A percentile compares a stretch with the other conserved stretches of the same genome.
Evolutionary conservation across 148 eudicot species (phyloP).

Genomic region (Rheum nobile): DNA sequence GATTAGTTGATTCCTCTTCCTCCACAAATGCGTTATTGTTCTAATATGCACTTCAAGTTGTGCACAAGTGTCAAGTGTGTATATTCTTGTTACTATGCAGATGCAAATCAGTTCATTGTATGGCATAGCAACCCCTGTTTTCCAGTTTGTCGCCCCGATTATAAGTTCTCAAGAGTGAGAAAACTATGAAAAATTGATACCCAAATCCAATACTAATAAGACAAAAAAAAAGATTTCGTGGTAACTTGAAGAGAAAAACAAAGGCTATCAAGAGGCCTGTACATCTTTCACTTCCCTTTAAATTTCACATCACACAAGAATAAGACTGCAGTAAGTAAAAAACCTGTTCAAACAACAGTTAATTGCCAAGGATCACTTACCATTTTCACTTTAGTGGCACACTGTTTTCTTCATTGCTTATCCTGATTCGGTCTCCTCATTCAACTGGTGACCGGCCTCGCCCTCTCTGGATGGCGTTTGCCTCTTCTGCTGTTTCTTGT

Average conservation of each 20-base stretch:
- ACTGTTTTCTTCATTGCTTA: not conserved
- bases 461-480: not conserved
- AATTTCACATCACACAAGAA: not conserved
- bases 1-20: no score
- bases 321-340: not conserved
- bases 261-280: not conserved
- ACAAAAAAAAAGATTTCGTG: not conserved
- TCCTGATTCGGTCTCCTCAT: conserved; percentile 19
- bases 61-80: no score
- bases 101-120: no score
- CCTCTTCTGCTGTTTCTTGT: conserved; percentile 8
- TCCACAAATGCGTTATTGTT: no score
- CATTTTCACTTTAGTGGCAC: not conserved
- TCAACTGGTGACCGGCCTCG: conserved; percentile 15
- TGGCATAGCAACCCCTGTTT: no score
- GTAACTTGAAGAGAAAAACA: not conserved
- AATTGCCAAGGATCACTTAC: not conserved
- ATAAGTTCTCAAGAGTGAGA: no score
- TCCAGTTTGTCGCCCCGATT: no score
- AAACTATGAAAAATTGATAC: not conserved
- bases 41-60: no score
- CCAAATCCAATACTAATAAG: not conserved
- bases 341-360: not conserved
- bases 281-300: not conserved
- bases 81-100: no score